Evolutionary conservation across 75 land plant genomes (phyloP), one percentile per base, ranked within the genome.

Genomic region (Cunninghamia lanceolata): DNA sequence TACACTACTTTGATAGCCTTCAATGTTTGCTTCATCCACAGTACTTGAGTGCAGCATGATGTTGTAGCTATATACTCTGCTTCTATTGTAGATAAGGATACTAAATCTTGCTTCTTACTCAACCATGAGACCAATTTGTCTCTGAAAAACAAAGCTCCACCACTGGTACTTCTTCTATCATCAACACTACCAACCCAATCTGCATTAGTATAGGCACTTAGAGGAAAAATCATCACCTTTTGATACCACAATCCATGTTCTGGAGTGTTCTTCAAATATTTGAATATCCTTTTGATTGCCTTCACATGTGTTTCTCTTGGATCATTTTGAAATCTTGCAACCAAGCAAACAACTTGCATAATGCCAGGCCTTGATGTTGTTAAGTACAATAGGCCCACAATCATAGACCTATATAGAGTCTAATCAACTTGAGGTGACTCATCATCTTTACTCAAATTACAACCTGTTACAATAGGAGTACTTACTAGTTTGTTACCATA

Each of bases 121-220:
- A 17, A 0, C 85, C 85, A 84, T 13, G 34, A 13, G 1, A 53
- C 43, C 17, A 28, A 0, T 13, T 0, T 32, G 73, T 35, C 36
- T 15, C 66, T 75, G 0, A 53, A 36, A 3, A 38, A 8, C 0
- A 34, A 52, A 13, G n/a, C 1, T 56, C 38, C 32, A 66, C 85
- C 85, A 30, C 36, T 54, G 8, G 85, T 84, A 56, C 71, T 56
- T 30, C 14, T 38, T 13, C 74, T 34, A 8, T 10, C 53, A 36
- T 84, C 75, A 11, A 56, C 1, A 21, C 0, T 36, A 21, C 74
- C 38, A 32, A 4, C 85, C 85, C 85, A 84, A 84, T 84, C 85
- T 0, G 70, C 68, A 68, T 84, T 75, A 10, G 1, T 28, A 70
- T 36, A 84, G 40, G 43, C 0, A 16, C 66, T 43, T 11, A 84